These are phyloP conservation scores for Skeletonema potamos DNA, from an alignment of 108 stramenopile species.

Conservation along the genomic window DNA sequence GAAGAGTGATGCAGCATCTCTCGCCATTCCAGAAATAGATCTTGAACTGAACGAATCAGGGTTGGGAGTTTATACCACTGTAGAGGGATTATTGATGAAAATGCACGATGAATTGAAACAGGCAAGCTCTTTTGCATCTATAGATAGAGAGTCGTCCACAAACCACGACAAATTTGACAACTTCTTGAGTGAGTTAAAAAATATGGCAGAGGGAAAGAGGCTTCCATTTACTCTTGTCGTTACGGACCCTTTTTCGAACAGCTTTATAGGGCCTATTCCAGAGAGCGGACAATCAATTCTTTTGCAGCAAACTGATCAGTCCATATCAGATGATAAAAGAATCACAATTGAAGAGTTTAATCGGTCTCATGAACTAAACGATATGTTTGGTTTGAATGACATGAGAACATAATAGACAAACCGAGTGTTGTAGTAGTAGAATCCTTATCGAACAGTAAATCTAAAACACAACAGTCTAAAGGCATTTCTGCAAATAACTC, in stretches of 20 bases:
- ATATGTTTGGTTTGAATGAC: constrained; percentile 64
- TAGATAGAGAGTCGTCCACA: constrained; percentile 26
- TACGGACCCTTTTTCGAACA: constrained; percentile 87
- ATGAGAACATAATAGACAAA: constrained; percentile 38
- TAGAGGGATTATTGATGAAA: constrained; percentile 83
- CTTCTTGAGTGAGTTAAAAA: constrained; percentile 51
- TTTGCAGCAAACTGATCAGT: background rate
- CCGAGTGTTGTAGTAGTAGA: no score
- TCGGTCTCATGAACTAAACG: constrained; percentile 64
- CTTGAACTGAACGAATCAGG: constrained; percentile 66
- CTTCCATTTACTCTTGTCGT: constrained; percentile 85
- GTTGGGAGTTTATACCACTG: constrained; percentile 90
- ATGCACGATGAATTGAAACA: constrained; percentile 53
- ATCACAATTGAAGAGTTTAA: constrained; percentile 53
- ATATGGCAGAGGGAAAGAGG: constrained; percentile 44
- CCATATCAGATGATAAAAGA: constrained; percentile 31
- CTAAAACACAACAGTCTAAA: constrained; percentile 10
- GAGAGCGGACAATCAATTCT: background rate
- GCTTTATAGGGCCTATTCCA: constrained; percentile 70
- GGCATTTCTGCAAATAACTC: background rate
- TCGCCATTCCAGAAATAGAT: constrained; percentile 79
- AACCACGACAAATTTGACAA: constrained; percentile 38
- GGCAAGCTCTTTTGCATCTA: constrained; percentile 73
- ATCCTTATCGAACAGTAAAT: no score
- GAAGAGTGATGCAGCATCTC: constrained; percentile 80